Base-by-base conservation (phyloP, 1,139 yeast genomes). In the Saccharomycopsis phalli region DNA sequence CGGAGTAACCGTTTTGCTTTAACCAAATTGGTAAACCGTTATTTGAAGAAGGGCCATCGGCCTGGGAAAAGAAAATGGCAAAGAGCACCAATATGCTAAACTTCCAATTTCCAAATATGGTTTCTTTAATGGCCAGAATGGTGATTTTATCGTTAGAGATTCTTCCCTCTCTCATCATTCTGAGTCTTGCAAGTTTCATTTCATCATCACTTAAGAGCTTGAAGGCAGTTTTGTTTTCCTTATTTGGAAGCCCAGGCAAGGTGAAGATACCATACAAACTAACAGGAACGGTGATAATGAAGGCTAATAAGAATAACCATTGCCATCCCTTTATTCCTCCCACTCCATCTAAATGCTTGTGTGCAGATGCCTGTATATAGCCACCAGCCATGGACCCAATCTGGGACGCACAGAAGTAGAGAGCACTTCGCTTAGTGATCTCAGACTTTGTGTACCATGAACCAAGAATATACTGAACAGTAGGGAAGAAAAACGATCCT, bases 391-490 rank as follows among this genome's bases (percentile, higher is more conserved):
- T 49, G 3, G 44, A 34, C 6, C 54, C 54, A 17, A 47, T 49
- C 36, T 51, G 54, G 1, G 53, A 51, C 4, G 55, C 53, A 34
- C 49, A 45, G 34, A 52, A 51, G 40, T 45, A 54, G 11, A 54
- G 45, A 11, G 55, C 54, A 8, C 50, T 40, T 36, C 55, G 38
- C 39, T 49, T 48, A 28, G 52, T 49, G 34, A 51, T 43, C 34
- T 52, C 55, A 3, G 47, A 36, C 39, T 49, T 50, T 25, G 51
- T 47, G 38, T 51, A 51, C 49, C 50, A 52, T 19, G 72, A 63
- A 4, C 81, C 81, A 46, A 79, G 70, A 26, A 76, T 60, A 50
- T 72, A 76, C 50, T 77, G 81, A 48, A 71, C 68, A 1, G 78
- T 73, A 45, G 76, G 66, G 53, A 72, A 79, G 14, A 73, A 63